Percentiles rank a stretch among this genome's conserved stretches.
Conservation (phyloP, 1,139 yeast genomes). For the Candida neerlandica region DNA sequence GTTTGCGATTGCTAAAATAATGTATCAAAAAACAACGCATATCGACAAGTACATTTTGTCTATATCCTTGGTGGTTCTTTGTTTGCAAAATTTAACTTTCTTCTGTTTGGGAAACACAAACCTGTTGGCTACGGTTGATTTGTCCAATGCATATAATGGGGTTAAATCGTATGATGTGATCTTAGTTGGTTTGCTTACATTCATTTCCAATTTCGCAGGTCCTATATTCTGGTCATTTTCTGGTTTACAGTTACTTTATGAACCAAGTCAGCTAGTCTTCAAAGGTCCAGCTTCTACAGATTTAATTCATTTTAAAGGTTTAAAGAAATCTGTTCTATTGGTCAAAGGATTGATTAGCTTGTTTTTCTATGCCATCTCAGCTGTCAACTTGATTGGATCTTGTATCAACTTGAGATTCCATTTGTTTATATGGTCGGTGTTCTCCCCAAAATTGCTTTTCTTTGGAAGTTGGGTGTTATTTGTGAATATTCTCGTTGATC, state of each 20-base stretch:
- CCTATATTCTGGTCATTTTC: slow-evolving; percentile 83
- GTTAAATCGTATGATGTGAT: slow-evolving; percentile 65
- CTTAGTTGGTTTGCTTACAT: slow-evolving; percentile 79
- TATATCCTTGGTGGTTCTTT: slow-evolving; percentile 26
- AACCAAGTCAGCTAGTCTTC: slow-evolving; percentile 22
- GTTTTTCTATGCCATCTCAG: slow-evolving; percentile 61
- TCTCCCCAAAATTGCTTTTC: slow-evolving; percentile 87
- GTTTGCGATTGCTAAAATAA: slow-evolving; percentile 21
- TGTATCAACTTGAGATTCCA: slow-evolving; percentile 81
- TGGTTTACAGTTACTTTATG: slow-evolving; percentile 47
- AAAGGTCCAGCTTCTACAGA: slow-evolving; percentile 13
- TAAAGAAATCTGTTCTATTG: slow-evolving; percentile 37
- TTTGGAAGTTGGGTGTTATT: slow-evolving; percentile 74
- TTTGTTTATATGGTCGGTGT: slow-evolving; percentile 95
- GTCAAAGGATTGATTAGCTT: slow-evolving; percentile 39
- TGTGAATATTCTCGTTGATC: slow-evolving; percentile 49
- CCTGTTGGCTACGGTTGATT: slow-evolving; percentile 86
- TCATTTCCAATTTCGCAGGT: slow-evolving; percentile 80
- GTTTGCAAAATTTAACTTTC: slow-evolving; percentile 73
- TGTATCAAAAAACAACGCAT: slow-evolving; percentile 7
- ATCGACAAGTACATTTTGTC: slow-evolving; percentile 27
- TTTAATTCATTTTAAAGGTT: slow-evolving; percentile 19
- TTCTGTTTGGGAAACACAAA: slow-evolving; percentile 91
- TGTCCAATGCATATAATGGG: slow-evolving; percentile 92
- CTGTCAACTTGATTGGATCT: slow-evolving; percentile 62